Evolutionary conservation across 2,329 filamentous ascomycete species (phyloP).

Genomic region (Fusarium sp.): DNA sequence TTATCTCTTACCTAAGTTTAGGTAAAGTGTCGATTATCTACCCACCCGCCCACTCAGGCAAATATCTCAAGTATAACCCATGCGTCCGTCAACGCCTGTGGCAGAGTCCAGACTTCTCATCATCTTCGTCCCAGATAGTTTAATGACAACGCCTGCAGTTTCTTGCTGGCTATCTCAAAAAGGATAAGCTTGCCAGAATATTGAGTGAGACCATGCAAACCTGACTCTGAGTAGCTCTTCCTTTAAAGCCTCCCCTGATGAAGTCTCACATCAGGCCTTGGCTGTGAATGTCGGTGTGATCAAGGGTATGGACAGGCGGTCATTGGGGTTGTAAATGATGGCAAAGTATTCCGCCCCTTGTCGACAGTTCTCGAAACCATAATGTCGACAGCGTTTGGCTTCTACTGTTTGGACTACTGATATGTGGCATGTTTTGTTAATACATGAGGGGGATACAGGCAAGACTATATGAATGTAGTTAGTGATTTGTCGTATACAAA

Average conservation of each 20-base stretch:
- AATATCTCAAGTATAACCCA: background rate
- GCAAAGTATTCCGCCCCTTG: slow-evolving; percentile 7
- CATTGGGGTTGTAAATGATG: slow-evolving; percentile 4
- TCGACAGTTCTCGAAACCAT: background rate
- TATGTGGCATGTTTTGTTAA: background rate
- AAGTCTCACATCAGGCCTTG: background rate
- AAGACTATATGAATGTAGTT: background rate
- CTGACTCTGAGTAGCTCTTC: too few relatives aligned
- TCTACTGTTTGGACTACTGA: background rate
- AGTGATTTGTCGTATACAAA: background rate
- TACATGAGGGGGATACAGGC: background rate
- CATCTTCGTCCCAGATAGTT: background rate
- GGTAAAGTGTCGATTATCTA: background rate
- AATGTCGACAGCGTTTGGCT: background rate
- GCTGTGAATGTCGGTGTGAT: background rate
- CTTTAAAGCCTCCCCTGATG: background rate
- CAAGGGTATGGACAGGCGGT: slow-evolving; percentile 4
- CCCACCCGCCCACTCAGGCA: background rate
- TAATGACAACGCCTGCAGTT: too few relatives aligned
- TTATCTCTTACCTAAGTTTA: too few relatives aligned
- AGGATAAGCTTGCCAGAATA: too few relatives aligned
- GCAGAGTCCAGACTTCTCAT: background rate
- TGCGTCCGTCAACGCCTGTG: background rate
- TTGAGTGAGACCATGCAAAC: too few relatives aligned
- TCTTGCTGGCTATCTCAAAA: too few relatives aligned